Base-by-base conservation (phyloP, 768 basidiomycete genomes). In the Agrocybe chaxingu region DNA sequence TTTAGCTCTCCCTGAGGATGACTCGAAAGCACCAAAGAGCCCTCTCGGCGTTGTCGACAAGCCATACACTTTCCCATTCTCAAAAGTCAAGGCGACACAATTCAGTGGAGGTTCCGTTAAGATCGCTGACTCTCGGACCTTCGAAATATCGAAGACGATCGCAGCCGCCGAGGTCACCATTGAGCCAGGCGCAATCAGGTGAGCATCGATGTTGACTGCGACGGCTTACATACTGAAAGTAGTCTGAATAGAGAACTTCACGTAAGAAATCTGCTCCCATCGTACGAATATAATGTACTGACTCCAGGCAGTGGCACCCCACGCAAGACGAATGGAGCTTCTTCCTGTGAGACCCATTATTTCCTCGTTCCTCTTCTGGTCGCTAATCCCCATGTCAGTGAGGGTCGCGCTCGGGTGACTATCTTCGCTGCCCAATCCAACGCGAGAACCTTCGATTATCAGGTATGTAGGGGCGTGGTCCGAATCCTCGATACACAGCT, bases 321-420 rank as follows among this genome's bases (percentile, higher is more conserved):
- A 82, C 81, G 3, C 74, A 81, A 59, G 79, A 82, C 50, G 84
- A 85, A 68, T 86, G 84, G 84, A 74, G 69, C 29, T 82, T 74
- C 62, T 80, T 74, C 71, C 59, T 84, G 82, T 81, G 52, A 53
- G 70, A 54, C n/a, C 29, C 47, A 51, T 19, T 1, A 32, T 42
- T 33, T 16, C 10, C 44, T 10, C 29, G 48, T 44, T 16, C 32
- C 6, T 34, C 16, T 33, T 8, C 24, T 42, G 11, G 8, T 66
- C 70, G 53, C 77, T 36, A 32, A 34, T 35, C 38, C 9, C 34
- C 7, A 36, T 44, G 40, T 10, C 34, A 60, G 59, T 35, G 73
- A 77, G 62, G 84, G 84, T 4, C 54, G 72, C 45, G 80, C 70
- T 3, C 77, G 82, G 37, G 68, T 84, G 47, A 83, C 83, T 0